Base-by-base conservation (phyloP, 129 eudicot species). In the Smallanthus sonchifolius region DNA sequence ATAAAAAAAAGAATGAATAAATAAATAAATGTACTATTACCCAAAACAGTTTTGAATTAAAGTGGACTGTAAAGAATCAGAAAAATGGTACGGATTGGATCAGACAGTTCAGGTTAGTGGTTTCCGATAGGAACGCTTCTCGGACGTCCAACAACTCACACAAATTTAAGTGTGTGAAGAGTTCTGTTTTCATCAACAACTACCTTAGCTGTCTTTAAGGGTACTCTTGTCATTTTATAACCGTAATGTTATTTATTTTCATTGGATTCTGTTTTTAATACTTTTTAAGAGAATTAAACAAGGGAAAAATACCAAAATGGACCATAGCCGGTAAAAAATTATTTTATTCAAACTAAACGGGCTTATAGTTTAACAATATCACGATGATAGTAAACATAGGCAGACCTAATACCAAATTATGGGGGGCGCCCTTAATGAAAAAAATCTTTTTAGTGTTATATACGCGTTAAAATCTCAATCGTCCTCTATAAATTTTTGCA, bases 31-130 rank as follows among this genome's bases (percentile, higher is more conserved):
- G 30, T 17, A 56, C 34, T 75, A 65, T 30, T 36, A 48, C 67
- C 17, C 42, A 75, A 66, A 20, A 39, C 32, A 28, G 45, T n/a
- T 66, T 76, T 67, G 49, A 76, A 76, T 76, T 76, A 76, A 67
- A 67, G 80, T 35, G 47, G 69, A 55, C 35, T 67, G 80, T 48
- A 40, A 40, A 39, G 30, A 45, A 45, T 76, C 69, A 75, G 80
- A 67, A 56, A 75, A 75, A 20, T 57, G 61, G 80, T 76, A 76
- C 69, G 75, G 28, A 68, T 13, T 49, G 60, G 10, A 76, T 56
- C 80, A 76, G 59, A 76, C 36, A 56, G 74, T 40, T 66, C 75
- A 44, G 68, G 30, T 40, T 36, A 76, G 60, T 76, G 74, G 64
- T 20, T 64, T 65, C 16, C 15, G 65, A 64, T 75, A 48, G 54